Base-by-base conservation (phyloP, 1,284 basidiomycete genomes). In the Ustilago esculenta region DNA sequence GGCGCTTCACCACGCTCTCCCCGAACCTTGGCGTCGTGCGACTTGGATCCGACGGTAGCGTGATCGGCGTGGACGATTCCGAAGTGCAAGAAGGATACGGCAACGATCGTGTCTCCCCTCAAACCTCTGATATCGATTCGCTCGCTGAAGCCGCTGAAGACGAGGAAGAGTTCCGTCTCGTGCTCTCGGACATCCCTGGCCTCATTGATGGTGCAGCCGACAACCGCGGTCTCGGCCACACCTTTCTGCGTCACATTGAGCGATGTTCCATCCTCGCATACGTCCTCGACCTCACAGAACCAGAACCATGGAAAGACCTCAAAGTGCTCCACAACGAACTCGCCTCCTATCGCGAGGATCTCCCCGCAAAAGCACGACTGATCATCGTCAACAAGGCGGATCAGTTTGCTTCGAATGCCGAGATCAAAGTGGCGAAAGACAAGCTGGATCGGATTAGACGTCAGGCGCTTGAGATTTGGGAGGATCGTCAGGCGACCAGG, bases 311-410 rank as follows among this genome's bases (percentile, higher is more conserved):
- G 86, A 86, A 89, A 15, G 92, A 94, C 57, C 84, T 97, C 17
- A 76, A 83, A 4, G 85, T 90, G 6, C 85, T 98, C 4, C 85
- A 86, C 32, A 86, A 88, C 24, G 94, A 98, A 82, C 85, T 96
- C 24, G 92, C 96, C 77, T 88, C 87, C 57, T 94, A 96, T 43
- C 46, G 91, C 77, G 83, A 86, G 2, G 92, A 91, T 1, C 87
- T 97, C 84, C 90, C 89, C 65, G 78, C 82, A 17, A 89, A 78
- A 27, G 70, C 81, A 4, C 52, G 66, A n/a, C 61, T 82, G 76
- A 89, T 99, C 23, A 85, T 98, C 20, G 91, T 93, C 17, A 98
- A 98, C 85, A 98, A 98, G 83, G 94, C 92, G 0, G 95, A 98
- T 32, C 60, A 71, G 17, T 58, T 54, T 41, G 25, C 8, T 7